Evolutionary conservation across 495 filamentous ascomycete species (phyloP), one percentile per base, ranked within the genome.

Genomic region (Trichoderma orchidacearum): DNA sequence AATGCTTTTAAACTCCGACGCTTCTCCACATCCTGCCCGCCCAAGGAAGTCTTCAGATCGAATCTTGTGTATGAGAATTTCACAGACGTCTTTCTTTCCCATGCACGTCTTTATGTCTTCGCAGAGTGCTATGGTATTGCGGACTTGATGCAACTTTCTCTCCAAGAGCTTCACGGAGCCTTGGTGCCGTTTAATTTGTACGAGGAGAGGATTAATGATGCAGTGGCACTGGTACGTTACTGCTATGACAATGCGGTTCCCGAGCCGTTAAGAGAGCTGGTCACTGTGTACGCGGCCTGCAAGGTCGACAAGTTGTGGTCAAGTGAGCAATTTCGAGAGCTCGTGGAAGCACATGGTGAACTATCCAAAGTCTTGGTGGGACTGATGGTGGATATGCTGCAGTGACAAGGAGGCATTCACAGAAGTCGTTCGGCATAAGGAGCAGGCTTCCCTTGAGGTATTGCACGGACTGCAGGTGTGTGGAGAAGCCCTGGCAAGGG

Each of bases 201-300:
- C 27, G 28, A 53, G 4, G 1, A 53, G n/a, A 53, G 51, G 28
- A 31, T 32, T 18, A 18, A 18, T 15, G 51, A 53, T 53, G 21
- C 32, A 9, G 28, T 53, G 1, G 5, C n/a, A 29, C 21, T 53
- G 29, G 29, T 53, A 9, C 51, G 29, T 4, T 53, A 53, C 51
- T 53, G 51, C 51, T 53, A 53, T 53, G 51, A 30, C 3, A 32
- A 53, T 21, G n/a, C n/a, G 29, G 51, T 53, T 53, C 51, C 51
- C 6, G 51, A 29, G 13, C 18, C 29, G 13, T 21, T 53, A 29
- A 53, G 28, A 53, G 51, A 53, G 17, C 27, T 53, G 15, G 28
- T 53, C 9, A 31, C 31, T 31, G 18, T 53, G 6, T 53, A 53
- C n/a, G 51, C 51, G 3, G 51, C 28, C 5, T 53, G 51, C 15